Evolutionary conservation across 2,329 filamentous ascomycete species (phyloP).

Genomic region (Penicillium brasilianum): DNA sequence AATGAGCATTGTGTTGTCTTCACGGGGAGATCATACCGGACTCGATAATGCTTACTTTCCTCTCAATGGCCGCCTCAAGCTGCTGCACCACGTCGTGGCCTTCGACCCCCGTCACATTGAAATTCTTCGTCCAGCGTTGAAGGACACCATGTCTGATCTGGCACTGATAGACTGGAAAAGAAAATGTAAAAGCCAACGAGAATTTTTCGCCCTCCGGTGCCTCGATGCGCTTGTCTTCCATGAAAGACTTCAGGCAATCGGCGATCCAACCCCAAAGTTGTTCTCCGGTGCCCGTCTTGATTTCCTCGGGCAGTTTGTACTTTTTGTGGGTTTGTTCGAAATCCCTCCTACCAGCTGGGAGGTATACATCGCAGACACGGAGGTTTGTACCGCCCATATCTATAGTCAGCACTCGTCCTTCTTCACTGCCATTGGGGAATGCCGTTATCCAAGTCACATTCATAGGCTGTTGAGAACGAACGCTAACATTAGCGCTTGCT

Average conservation of each 20-base stretch:
- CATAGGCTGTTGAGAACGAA: conserved; percentile 70
- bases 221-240: conserved; percentile 71
- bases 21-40: background rate
- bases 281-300: conserved; percentile 77
- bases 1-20: background rate
- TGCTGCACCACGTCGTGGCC: conserved; percentile 82
- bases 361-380: conserved; percentile 81
- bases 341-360: conserved; percentile 77
- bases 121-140: conserved; percentile 91
- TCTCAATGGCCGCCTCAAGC: conserved; percentile 73
- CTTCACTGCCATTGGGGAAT: conserved; percentile 78
- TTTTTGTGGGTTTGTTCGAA: conserved; percentile 87
- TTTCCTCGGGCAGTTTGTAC: conserved; percentile 80
- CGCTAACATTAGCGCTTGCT: background rate
- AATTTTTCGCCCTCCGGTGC: conserved; percentile 49
- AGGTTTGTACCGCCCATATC: conserved; percentile 93
- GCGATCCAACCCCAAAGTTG: conserved; percentile 88
- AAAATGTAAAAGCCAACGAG: conserved; percentile 88
- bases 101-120: conserved; percentile 86
- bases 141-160: conserved; percentile 84
- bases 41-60: conserved; percentile 54
- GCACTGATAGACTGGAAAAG: conserved; percentile 83
- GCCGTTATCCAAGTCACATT: conserved; percentile 90
- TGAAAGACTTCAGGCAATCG: conserved; percentile 79
- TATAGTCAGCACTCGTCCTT: conserved; percentile 77